Evolutionary conservation across 1,139 yeast species (phyloP).

Genomic region (Citeromyces hawaiiensis): DNA sequence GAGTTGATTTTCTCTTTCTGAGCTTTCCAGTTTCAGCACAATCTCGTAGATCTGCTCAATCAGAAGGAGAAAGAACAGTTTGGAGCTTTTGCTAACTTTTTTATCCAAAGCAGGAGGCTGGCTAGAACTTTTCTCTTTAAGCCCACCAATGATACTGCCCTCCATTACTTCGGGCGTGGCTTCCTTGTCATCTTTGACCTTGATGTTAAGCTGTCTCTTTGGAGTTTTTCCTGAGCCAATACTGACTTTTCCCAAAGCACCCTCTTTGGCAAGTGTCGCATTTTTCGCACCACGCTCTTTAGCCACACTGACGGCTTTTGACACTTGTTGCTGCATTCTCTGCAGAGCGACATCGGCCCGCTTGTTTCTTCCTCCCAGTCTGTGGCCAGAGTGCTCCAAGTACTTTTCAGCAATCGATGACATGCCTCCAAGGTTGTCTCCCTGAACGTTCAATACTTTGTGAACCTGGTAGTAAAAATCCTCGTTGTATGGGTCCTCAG

Average conservation of each 20-base stretch:
- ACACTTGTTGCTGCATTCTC: constrained; percentile 98
- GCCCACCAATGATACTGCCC: neutral
- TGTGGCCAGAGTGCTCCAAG: constrained; percentile 84
- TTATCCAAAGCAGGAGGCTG: constrained; percentile 14
- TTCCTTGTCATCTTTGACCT: constrained; percentile 34
- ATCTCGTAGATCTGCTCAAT: constrained; percentile 74
- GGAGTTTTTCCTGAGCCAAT: constrained; percentile 79
- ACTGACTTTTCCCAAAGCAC: constrained; percentile 83
- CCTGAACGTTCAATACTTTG: constrained; percentile 63
- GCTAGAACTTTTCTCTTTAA: constrained; percentile 1
- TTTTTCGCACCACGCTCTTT: constrained; percentile 75
- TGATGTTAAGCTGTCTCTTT: constrained; percentile 69
- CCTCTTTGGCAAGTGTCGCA: constrained; percentile 64
- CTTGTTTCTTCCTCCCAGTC: constrained; percentile 77
- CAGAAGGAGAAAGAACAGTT: constrained; percentile 26
- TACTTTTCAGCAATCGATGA: constrained; percentile 88
- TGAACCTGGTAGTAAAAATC: constrained; percentile 94
- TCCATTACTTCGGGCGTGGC: constrained; percentile 12
- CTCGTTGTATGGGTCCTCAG: constrained; percentile 95
- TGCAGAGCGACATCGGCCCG: constrained; percentile 92
- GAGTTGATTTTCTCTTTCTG: constrained; percentile 54
- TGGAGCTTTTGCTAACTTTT: constrained; percentile 16
- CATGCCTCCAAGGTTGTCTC: constrained; percentile 18
- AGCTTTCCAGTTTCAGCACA: constrained; percentile 71
- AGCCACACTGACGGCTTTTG: constrained; percentile 91